Evolutionary conservation across 225 moss, liverwort and hornwort species (phyloP).

Genomic region (Neckera pumila): DNA sequence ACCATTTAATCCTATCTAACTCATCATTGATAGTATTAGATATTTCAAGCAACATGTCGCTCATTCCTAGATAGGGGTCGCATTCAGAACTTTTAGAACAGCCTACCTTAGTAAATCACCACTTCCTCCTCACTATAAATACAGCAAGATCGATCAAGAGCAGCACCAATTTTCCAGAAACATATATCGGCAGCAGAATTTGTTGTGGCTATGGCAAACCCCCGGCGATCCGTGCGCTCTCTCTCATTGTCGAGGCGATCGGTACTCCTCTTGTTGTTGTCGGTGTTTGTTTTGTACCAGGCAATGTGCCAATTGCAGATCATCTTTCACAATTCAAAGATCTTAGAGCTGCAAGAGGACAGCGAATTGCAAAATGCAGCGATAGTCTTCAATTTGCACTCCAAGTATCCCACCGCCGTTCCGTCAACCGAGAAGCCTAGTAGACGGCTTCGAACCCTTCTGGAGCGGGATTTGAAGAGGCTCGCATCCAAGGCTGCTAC

Average conservation of each 20-base stretch:
- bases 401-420: neutral
- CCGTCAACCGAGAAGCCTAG: conserved; percentile 5
- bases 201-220: neutral
- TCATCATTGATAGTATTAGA: too few relatives aligned
- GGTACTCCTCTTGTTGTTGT: neutral
- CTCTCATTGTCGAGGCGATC: neutral
- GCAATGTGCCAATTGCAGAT: neutral
- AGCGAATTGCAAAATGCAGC: neutral
- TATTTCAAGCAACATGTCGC: too few relatives aligned
- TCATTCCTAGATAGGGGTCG: too few relatives aligned
- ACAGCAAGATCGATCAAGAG: neutral
- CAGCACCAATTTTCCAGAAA: neutral
- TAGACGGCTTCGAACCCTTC: conserved; percentile 3
- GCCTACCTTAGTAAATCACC: too few relatives aligned
- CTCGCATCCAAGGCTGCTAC: neutral
- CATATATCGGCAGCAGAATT: neutral
- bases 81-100: too few relatives aligned
- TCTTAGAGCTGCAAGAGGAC: neutral
- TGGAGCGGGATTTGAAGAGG: conserved; percentile 39
- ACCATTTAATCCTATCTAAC: too few relatives aligned
- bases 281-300: neutral
- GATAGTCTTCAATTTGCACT: conserved; percentile 25
- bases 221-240: neutral
- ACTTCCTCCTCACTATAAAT: neutral
- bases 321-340: neutral